Base-by-base conservation (phyloP, 306 rosid genomes). In the Lablab purpureus region DNA sequence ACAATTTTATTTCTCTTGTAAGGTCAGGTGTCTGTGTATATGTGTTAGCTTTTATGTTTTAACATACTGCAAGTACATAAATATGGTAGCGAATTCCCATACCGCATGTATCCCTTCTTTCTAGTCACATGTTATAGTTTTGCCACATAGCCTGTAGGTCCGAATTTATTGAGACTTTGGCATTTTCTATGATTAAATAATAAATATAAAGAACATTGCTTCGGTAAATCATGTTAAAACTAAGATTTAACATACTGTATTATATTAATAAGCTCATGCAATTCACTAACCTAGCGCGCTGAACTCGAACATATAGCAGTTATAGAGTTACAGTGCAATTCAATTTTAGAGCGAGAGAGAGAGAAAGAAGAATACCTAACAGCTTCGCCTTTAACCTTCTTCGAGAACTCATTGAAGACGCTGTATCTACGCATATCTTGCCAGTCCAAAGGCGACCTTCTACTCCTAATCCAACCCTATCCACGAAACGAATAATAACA, bases 381-480 rank as follows among this genome's bases (percentile, higher is more conserved):
- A 23, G 89, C 91, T 90, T 96, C 97, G 71, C 91, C 97, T 87
- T 88, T 90, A 66, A 95, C 49, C 79, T 91, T 79, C 86, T 87
- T 81, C 5, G 99, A 93, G 74, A 93, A 93, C 49, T 91, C 96
- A 65, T 91, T 90, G 88, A 96, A 93, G 41, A 88, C 93, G 49
- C 92, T 89, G 75, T 85, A 91, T 19, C 79, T 80, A 71, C 66
- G 82, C 43, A 88, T 80, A 64, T 87, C 83, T 10, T 85, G 77
- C 45, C 85, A 52, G 66, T 79, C 76, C 87, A 83, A 84, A 59
- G 79, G 76, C 21, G 85, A 65, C 74, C 90, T 87, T 78, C 82
- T 8, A 66, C 80, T 71, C 47, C 43, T 47, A 2, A 21, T 80
- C 36, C 82, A 80, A 49, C 49, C 87, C 98, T 92, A 37, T 28